These are phyloP conservation scores for Colletotrichum lindemuthianum DNA, from an alignment of 2,329 filamentous ascomycete species.

Conservation along the genomic window DNA sequence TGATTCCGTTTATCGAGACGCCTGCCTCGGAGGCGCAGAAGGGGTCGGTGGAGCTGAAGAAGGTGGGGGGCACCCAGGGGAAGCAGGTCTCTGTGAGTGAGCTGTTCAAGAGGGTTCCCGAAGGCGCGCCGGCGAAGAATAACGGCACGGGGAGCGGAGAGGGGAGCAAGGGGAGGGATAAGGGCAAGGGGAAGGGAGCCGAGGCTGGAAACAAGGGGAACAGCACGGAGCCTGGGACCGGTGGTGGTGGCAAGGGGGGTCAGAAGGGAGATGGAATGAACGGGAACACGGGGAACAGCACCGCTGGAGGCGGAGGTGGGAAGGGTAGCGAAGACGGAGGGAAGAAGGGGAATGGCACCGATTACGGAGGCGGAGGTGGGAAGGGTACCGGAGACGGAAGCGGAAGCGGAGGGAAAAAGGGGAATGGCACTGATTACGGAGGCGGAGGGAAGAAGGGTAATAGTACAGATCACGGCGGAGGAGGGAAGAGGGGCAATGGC, in stretches of 20 bases:
- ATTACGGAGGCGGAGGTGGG: neutral
- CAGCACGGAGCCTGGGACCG: neutral
- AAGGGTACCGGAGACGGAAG: neutral
- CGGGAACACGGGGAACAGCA: neutral
- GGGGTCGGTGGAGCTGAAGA: slow-evolving; percentile 36
- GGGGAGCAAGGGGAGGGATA: neutral
- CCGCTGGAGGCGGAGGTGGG: neutral
- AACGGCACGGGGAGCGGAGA: neutral
- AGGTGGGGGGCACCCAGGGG: slow-evolving; percentile 1
- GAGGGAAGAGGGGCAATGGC: slow-evolving; percentile 10
- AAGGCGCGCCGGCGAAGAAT: neutral
- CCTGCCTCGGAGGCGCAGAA: slow-evolving; percentile 26
- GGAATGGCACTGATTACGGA: neutral
- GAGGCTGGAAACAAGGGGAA: neutral
- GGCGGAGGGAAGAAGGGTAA: slow-evolving; percentile 6
- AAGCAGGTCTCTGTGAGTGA: neutral
- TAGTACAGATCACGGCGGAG: slow-evolving; percentile 8
- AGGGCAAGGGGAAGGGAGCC: neutral
- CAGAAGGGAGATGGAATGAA: neutral
- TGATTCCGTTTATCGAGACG: slow-evolving; percentile 40
- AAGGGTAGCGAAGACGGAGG: no score
- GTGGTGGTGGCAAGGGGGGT: neutral
- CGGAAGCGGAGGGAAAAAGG: neutral
- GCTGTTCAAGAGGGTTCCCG: neutral
- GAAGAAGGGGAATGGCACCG: neutral